A percentile compares a stretch with the other conserved stretches of the same genome.
Conservation (phyloP, 495 filamentous ascomycete species). For the Xylaria sp. region DNA sequence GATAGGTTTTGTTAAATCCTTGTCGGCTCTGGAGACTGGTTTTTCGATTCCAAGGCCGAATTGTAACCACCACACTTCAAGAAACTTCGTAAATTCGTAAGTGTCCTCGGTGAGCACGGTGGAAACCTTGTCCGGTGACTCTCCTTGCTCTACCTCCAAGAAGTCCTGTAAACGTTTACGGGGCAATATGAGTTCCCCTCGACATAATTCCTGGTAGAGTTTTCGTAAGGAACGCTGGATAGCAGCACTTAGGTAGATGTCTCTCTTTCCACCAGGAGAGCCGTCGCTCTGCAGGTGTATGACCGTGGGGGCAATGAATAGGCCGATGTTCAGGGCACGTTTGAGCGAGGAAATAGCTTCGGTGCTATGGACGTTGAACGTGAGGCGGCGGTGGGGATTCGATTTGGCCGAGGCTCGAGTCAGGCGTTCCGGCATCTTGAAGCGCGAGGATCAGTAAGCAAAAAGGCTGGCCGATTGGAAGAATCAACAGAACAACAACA, state of each 20-base stretch:
- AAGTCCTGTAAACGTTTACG: constrained; percentile 46
- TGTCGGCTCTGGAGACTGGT: constrained; percentile 32
- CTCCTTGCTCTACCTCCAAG: constrained; percentile 47
- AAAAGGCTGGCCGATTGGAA: neutral
- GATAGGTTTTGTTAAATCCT: constrained; percentile 62
- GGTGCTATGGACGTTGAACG: constrained; percentile 37
- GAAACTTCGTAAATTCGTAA: constrained; percentile 52
- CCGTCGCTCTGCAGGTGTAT: constrained; percentile 34
- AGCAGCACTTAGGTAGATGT: constrained; percentile 41
- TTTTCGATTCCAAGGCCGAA: constrained; percentile 45
- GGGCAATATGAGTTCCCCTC: constrained; percentile 37
- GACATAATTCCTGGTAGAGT: constrained; percentile 44
- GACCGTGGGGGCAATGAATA: constrained; percentile 36
- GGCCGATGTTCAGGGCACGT: constrained; percentile 38
- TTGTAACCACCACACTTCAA: constrained; percentile 47
- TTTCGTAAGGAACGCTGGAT: constrained; percentile 46
- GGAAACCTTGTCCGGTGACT: constrained; percentile 26
- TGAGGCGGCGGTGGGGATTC: constrained; percentile 35
- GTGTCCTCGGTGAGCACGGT: constrained; percentile 37
- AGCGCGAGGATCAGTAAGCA: neutral
- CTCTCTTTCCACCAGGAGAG: constrained; percentile 18
- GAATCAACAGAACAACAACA: neutral
- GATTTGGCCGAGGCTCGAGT: constrained; percentile 20
- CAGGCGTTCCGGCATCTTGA: constrained; percentile 33
- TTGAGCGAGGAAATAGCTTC: constrained; percentile 42